Conservation (phyloP, 106 monocot species). For the Posidonia australis region DNA sequence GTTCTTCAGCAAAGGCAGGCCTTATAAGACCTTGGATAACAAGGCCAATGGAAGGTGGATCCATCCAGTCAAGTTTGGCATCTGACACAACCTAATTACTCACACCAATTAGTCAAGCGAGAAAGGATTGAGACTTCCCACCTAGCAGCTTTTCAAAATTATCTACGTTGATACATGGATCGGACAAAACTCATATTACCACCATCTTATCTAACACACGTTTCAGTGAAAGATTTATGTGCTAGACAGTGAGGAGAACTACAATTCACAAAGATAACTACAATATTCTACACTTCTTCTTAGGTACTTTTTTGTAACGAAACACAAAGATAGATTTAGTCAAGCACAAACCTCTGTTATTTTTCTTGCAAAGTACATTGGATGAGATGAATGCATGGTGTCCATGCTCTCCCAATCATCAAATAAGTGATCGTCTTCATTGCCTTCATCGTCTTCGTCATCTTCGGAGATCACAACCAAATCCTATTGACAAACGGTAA, state of each 20-base stretch:
- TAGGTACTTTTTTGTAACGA: background rate
- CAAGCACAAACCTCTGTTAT: conserved; percentile 43
- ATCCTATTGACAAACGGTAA: conserved; percentile 23
- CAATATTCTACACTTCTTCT: too few species aligned
- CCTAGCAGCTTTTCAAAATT: background rate
- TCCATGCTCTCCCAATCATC: conserved; percentile 61
- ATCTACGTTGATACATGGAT: background rate
- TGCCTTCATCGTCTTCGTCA: conserved; percentile 45
- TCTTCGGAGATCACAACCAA: conserved; percentile 40
- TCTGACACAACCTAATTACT: conserved; percentile 42
- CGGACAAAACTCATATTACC: too few species aligned
- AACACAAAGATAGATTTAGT: background rate
- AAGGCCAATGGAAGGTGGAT: conserved; percentile 64
- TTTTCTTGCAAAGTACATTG: conserved; percentile 69
- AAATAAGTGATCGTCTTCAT: conserved; percentile 37
- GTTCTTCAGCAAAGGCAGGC: conserved; percentile 60
- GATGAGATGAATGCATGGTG: conserved; percentile 75
- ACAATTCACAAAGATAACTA: too few species aligned
- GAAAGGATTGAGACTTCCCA: too few species aligned
- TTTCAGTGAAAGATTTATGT: too few species aligned
- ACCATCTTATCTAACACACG: too few species aligned
- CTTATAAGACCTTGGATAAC: conserved; percentile 70
- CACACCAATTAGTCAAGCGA: background rate
- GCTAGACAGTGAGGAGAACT: too few species aligned
- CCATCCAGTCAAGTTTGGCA: conserved; percentile 58